Percentiles rank a stretch among this genome's conserved stretches.
These are phyloP conservation scores for Scenedesmus sp. DNA, from an alignment of 163 green algal species.

Conservation along the genomic window DNA sequence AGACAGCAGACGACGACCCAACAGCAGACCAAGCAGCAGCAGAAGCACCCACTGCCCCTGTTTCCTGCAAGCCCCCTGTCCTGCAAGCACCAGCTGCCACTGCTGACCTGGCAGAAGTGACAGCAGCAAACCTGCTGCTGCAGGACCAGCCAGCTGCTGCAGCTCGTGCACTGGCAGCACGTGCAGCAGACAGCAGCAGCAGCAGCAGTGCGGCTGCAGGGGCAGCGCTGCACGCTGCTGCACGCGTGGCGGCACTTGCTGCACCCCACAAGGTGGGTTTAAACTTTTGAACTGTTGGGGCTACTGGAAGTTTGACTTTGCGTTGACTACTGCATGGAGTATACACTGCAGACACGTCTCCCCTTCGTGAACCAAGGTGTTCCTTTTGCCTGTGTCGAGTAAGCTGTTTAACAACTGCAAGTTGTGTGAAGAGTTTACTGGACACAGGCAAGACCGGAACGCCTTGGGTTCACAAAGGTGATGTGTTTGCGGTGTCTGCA, in stretches of 20 bases:
- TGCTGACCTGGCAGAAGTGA: neutral
- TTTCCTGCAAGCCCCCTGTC: neutral
- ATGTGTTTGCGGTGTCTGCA: too few species aligned
- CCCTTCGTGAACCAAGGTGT: neutral
- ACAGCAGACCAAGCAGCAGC: neutral
- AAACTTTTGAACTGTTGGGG: neutral
- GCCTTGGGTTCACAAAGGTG: too few species aligned
- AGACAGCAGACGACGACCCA: neutral
- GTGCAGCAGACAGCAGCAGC: neutral
- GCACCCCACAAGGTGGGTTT: neutral
- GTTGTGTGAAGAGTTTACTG: too few species aligned
- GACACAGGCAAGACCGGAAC: too few species aligned
- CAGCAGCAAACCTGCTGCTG: conserved; percentile 8
- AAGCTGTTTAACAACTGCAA: too few species aligned
- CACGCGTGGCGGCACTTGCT: neutral
- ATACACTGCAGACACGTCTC: neutral
- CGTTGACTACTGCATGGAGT: neutral
- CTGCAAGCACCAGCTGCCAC: neutral
- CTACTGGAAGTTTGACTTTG: neutral
- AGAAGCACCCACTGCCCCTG: neutral
- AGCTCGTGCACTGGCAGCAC: neutral
- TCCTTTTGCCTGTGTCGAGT: too few species aligned
- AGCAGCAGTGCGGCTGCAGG: neutral
- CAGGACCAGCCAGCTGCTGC: conserved; percentile 1
- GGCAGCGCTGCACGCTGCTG: neutral